Conservation (phyloP, 140 eudicot species). For the Flaveria floridana region DNA sequence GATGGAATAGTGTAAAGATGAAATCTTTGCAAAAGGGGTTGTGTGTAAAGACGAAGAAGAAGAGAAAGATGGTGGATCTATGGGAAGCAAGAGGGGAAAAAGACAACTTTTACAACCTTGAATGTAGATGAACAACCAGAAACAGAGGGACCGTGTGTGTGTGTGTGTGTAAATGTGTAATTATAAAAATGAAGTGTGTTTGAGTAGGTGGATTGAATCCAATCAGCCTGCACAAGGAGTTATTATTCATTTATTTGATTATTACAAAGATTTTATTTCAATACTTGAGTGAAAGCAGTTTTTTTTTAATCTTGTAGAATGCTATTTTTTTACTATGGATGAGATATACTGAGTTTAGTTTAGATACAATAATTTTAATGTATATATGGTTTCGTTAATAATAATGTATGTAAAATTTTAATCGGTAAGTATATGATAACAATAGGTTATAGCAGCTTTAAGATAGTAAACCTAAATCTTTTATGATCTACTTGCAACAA, state of each 20-base stretch:
- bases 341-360: too few species aligned
- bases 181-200: conserved; percentile 7
- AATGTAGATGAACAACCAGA: conserved; percentile 39
- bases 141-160: conserved; percentile 27
- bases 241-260: neutral
- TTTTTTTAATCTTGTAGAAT: too few species aligned
- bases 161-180: conserved; percentile 27
- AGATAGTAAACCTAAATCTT: too few species aligned
- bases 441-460: too few species aligned
- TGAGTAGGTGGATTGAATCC: conserved; percentile 14
- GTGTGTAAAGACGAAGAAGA: neutral
- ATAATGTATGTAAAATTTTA: too few species aligned
- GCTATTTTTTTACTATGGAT: too few species aligned
- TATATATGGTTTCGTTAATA: too few species aligned
- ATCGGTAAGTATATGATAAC: too few species aligned
- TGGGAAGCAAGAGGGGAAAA: conserved; percentile 25
- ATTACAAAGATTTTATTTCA: too few species aligned
- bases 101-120: conserved; percentile 33
- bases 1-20: neutral
- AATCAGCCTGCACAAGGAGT: conserved; percentile 4
- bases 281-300: too few species aligned
- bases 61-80: conserved; percentile 25
- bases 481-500: too few species aligned
- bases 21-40: neutral
- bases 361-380: too few species aligned